Percentiles rank a stretch among this genome's conserved stretches.
Evolutionary conservation across 495 filamentous ascomycete genomes (phyloP).

Genomic region (Sabuloglossum arenarium): DNA sequence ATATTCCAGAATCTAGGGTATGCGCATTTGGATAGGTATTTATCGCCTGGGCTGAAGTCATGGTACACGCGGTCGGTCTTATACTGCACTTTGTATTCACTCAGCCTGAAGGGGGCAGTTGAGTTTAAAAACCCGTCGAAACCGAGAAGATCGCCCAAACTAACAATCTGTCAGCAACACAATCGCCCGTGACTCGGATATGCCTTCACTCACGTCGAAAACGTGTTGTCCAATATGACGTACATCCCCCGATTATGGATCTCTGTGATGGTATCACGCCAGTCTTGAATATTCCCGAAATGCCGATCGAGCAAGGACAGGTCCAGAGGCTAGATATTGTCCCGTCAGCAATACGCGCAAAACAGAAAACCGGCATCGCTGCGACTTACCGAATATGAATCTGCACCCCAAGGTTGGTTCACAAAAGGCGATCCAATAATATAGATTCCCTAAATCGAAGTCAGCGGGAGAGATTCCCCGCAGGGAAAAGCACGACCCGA

Average conservation of each 20-base stretch:
- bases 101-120: slow-evolving; percentile 35
- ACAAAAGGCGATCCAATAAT: slow-evolving; percentile 47
- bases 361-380: background rate
- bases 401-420: slow-evolving; percentile 50
- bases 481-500: background rate
- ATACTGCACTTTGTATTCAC: slow-evolving; percentile 37
- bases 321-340: slow-evolving; percentile 31
- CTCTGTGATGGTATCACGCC: slow-evolving; percentile 41
- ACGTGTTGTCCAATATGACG: slow-evolving; percentile 51
- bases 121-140: slow-evolving; percentile 45
- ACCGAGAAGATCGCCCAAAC: slow-evolving; percentile 46
- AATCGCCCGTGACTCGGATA: background rate
- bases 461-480: background rate
- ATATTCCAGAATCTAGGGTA: slow-evolving; percentile 51
- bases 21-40: slow-evolving; percentile 33
- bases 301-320: slow-evolving; percentile 51
- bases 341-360: background rate
- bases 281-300: slow-evolving; percentile 39
- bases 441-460: slow-evolving; percentile 32
- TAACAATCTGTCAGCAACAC: slow-evolving; percentile 6
- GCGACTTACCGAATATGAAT: slow-evolving; percentile 27
- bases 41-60: slow-evolving; percentile 42
- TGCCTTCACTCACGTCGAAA: slow-evolving; percentile 35
- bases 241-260: slow-evolving; percentile 49
- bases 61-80: slow-evolving; percentile 35